These are phyloP conservation scores for Globisporangium paroecandrum DNA, from an alignment of 352 stramenopile species.

Conservation along the genomic window DNA sequence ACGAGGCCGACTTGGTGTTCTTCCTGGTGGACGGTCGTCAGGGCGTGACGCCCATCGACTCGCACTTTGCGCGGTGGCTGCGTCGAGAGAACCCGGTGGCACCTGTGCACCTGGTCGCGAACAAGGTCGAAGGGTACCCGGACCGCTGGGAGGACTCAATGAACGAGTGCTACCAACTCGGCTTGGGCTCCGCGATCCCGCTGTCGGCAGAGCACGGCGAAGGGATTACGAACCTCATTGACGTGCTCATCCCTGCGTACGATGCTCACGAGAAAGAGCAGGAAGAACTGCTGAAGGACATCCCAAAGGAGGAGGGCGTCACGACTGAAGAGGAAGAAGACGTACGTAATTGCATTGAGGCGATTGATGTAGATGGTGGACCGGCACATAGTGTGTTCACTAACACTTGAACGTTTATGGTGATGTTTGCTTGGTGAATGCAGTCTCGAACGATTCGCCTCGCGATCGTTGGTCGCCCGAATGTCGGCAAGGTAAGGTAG, in stretches of 20 bases:
- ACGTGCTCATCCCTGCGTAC: conserved; percentile 69
- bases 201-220: conserved; percentile 79
- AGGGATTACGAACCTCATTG: conserved; percentile 61
- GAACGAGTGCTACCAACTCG: conserved; percentile 76
- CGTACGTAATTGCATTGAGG: conserved; percentile 26
- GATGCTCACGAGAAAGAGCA: conserved; percentile 61
- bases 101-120: conserved; percentile 69
- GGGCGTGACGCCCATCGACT: conserved; percentile 74
- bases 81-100: conserved; percentile 53
- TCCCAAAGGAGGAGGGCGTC: conserved; percentile 9
- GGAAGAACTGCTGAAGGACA: conserved; percentile 20
- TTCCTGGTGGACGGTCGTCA: conserved; percentile 80
- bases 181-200: conserved; percentile 62
- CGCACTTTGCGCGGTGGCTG: conserved; percentile 76
- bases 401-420: conserved; percentile 7
- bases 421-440: background rate
- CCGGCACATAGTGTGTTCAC: background rate
- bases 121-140: conserved; percentile 73
- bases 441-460: conserved; percentile 69
- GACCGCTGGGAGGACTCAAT: conserved; percentile 64
- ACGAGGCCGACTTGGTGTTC: conserved; percentile 78
- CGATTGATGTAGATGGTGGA: background rate
- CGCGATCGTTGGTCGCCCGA: conserved; percentile 74
- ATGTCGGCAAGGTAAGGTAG: conserved; percentile 58
- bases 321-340: conserved; percentile 43